Evolutionary conservation across 1,139 yeast species (phyloP).

Genomic region (Lodderomyces theae): DNA sequence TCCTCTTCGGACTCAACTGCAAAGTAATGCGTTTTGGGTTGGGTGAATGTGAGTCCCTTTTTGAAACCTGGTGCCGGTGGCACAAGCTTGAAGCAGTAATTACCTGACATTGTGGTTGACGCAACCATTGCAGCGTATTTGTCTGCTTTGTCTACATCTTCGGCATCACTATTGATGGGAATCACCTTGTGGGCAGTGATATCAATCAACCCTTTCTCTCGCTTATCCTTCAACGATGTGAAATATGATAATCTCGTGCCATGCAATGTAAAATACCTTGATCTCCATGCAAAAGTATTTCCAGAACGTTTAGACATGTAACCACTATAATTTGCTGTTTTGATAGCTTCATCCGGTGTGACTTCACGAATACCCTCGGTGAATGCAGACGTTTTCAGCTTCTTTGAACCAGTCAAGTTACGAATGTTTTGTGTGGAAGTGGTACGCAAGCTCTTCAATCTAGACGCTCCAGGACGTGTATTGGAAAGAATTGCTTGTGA

Average conservation of each 20-base stretch:
- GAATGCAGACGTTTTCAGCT: conserved; percentile 84
- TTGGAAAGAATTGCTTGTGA: conserved; percentile 8
- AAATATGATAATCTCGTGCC: conserved; percentile 92
- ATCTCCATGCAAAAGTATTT: conserved; percentile 87
- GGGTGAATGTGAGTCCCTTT: conserved; percentile 93
- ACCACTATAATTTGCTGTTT: conserved; percentile 76
- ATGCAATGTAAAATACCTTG: conserved; percentile 83
- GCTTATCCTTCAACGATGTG: conserved; percentile 70
- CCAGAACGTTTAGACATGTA: conserved; percentile 93
- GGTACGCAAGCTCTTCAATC: conserved; percentile 42
- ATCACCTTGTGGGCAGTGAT: conserved; percentile 92
- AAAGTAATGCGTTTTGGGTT: conserved; percentile 92
- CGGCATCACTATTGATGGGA: conserved; percentile 52
- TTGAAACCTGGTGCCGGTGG: conserved; percentile 99
- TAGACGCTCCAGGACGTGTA: conserved; percentile 18
- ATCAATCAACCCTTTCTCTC: conserved; percentile 91
- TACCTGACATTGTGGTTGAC: conserved; percentile 88
- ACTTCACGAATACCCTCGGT: conserved; percentile 83
- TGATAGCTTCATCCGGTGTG: conserved; percentile 75
- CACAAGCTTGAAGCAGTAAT: conserved; percentile 84
- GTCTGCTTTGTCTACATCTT: conserved; percentile 65
- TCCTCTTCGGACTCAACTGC: conserved; percentile 91
- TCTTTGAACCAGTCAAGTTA: conserved; percentile 41
- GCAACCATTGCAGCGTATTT: conserved; percentile 82
- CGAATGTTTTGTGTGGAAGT: conserved; percentile 46